Conservation (phyloP, 1,139 yeast species). For the Ogataea hybrid region DNA sequence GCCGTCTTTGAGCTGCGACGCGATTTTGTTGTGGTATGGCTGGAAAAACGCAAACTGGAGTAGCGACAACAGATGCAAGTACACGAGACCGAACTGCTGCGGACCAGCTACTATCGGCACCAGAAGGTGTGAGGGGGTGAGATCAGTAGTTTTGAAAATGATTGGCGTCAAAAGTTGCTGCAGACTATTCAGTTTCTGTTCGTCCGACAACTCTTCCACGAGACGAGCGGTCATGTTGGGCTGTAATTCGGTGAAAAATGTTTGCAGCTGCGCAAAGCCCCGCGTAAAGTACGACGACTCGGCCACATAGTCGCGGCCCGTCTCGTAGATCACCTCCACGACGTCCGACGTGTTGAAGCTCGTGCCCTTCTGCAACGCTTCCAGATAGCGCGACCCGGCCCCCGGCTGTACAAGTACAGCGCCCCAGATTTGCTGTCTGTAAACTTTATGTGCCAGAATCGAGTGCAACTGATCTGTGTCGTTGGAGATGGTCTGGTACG, state of each 20-base stretch:
- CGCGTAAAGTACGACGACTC: conserved; percentile 40
- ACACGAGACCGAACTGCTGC: conserved; percentile 68
- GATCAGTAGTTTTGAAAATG: conserved; percentile 40
- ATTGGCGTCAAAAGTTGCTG: conserved; percentile 31
- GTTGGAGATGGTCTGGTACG: conserved; percentile 13
- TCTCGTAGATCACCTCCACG: conserved; percentile 42
- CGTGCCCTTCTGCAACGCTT: conserved; percentile 27
- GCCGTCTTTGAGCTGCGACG: conserved; percentile 40
- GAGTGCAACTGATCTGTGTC: conserved; percentile 19
- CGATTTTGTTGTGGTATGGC: conserved; percentile 49
- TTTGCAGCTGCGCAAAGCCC: conserved; percentile 30
- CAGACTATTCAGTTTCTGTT: conserved; percentile 14
- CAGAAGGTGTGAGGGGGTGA: conserved; percentile 40
- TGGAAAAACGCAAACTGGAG: conserved; percentile 59
- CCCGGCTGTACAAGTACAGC: conserved; percentile 42
- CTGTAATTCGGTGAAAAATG: conserved; percentile 19
- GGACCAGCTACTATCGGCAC: conserved; percentile 57
- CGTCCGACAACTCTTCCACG: conserved; percentile 3
- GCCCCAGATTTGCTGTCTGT: conserved; percentile 47
- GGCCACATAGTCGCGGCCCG: conserved; percentile 50
- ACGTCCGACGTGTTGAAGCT: conserved; percentile 20
- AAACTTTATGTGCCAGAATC: conserved; percentile 35
- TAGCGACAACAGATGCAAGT: conserved; percentile 62
- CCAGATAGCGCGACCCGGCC: conserved; percentile 32
- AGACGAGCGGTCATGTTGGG: conserved; percentile 30